phyloP scores from a whole-genome alignment of 148 eudicot genomes.

The Diospyros kaki region DNA sequence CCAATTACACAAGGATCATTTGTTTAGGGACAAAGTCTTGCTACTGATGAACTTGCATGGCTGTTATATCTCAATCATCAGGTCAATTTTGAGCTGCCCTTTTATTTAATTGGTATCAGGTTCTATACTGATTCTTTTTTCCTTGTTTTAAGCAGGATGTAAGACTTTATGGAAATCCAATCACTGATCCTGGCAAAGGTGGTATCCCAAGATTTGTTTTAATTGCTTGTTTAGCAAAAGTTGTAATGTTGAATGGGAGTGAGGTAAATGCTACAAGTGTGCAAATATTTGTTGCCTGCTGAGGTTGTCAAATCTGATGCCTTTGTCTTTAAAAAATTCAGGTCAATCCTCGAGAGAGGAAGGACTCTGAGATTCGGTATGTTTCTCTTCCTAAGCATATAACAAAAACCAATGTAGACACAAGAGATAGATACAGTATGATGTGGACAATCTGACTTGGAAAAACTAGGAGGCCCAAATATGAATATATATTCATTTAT shows the following conservation, averaged over 20 bases:
- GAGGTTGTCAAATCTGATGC: constrained; percentile 13
- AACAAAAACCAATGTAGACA: no score
- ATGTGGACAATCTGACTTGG: no score
- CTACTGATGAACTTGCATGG: neutral
- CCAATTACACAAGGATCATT: no score
- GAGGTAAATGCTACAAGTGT: constrained; percentile 49
- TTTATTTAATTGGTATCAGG: neutral
- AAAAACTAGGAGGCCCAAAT: no score
- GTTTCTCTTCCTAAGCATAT: constrained; percentile 11
- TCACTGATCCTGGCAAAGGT: constrained; percentile 73
- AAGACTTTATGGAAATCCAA: constrained; percentile 83
- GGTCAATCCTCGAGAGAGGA: constrained; percentile 79
- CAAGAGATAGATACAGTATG: no score
- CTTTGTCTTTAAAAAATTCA: constrained; percentile 25
- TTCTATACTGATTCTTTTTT: constrained; percentile 5
- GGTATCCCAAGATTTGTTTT: constrained; percentile 79
- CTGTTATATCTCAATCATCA: neutral
- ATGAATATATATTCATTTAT: no score
- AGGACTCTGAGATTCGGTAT: constrained; percentile 95
- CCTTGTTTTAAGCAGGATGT: constrained; percentile 45
- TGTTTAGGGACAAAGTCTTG: no score
- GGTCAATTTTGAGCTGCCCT: neutral
- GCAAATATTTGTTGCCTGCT: neutral
- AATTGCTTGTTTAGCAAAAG: constrained; percentile 76
- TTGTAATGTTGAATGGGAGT: constrained; percentile 77